Percentiles rank a stretch among this genome's conserved stretches.
phyloP scores from a whole-genome alignment of 768 basidiomycete species.

The Suillus plorans region DNA sequence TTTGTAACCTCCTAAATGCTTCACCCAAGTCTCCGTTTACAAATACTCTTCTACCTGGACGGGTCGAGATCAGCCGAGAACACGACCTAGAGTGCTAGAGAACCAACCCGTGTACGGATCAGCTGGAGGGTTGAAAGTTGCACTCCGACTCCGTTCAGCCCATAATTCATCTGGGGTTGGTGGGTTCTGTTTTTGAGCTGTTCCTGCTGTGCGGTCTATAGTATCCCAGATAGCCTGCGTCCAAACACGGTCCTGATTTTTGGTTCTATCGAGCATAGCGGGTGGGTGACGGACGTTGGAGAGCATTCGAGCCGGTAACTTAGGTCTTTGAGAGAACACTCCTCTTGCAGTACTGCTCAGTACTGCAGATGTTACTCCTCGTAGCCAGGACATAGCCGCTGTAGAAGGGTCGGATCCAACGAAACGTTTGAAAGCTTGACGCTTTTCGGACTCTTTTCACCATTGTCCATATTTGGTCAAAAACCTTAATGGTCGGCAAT shows the following conservation, averaged over 20 bases:
- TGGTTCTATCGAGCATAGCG: not conserved
- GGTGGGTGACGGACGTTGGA: not conserved
- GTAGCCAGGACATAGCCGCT: conserved; percentile 4
- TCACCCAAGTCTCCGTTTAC: conserved; percentile 45
- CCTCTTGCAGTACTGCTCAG: not conserved
- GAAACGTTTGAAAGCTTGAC: not conserved
- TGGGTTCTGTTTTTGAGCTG: conserved; percentile 9
- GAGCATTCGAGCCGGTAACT: not conserved
- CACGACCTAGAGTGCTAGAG: not conserved
- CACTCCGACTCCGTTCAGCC: conserved; percentile 21
- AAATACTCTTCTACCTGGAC: conserved; percentile 59
- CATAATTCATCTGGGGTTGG: conserved; percentile 39
- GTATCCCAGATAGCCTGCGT: not conserved
- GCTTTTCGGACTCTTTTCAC: not conserved
- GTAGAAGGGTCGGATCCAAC: not conserved
- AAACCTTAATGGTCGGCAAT: conserved; percentile 8
- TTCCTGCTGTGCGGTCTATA: conserved; percentile 5
- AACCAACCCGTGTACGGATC: conserved; percentile 57
- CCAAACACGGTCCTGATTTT: not conserved
- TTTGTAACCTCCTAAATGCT: conserved; percentile 51
- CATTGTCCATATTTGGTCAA: conserved; percentile 3
- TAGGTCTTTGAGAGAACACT: not conserved
- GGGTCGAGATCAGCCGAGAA: conserved; percentile 10
- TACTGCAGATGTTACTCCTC: not conserved
- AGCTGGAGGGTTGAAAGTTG: conserved; percentile 36